phyloP scores from a whole-genome alignment of 768 basidiomycete species.

The Hygrocybe punicea region DNA sequence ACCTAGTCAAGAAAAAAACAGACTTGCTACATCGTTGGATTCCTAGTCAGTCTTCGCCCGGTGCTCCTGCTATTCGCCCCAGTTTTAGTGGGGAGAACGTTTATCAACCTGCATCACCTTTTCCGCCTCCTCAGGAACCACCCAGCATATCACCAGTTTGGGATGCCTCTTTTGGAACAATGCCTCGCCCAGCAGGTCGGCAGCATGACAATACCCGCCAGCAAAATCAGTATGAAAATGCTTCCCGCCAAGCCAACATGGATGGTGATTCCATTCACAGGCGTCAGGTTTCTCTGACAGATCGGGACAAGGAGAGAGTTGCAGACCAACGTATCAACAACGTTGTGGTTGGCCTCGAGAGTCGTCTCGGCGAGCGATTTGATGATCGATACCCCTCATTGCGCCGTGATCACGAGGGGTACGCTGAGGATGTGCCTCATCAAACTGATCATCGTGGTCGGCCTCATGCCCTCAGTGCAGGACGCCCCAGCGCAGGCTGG shows the following conservation, averaged over 20 bases:
- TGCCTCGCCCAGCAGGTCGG: slow-evolving; percentile 14
- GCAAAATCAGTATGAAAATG: slow-evolving; percentile 2
- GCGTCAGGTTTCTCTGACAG: neutral
- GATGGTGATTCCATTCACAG: slow-evolving; percentile 1
- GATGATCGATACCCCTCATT: slow-evolving; percentile 14
- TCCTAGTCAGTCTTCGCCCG: slow-evolving; percentile 21
- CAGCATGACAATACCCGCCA: slow-evolving; percentile 13
- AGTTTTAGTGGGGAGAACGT: slow-evolving; percentile 8
- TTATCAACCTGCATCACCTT: slow-evolving; percentile 27
- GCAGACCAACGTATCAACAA: neutral
- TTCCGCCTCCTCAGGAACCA: slow-evolving; percentile 27
- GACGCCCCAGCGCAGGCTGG: neutral
- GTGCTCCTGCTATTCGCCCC: slow-evolving; percentile 8
- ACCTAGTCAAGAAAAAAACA: neutral
- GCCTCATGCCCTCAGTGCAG: neutral
- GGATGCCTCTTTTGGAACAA: slow-evolving; percentile 8
- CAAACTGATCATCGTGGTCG: slow-evolving; percentile 3
- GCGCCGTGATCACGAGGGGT: slow-evolving; percentile 9
- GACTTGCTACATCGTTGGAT: slow-evolving; percentile 17
- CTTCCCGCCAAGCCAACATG: neutral
- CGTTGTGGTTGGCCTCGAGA: slow-evolving; percentile 13
- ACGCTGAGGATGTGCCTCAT: neutral
- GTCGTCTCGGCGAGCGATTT: slow-evolving; percentile 21
- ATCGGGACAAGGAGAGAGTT: neutral
- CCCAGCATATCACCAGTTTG: slow-evolving; percentile 26